Percentiles rank a stretch among this genome's conserved stretches.
phyloP scores from a whole-genome alignment of 352 stramenopile genomes.

The Globisporangium splendens region DNA sequence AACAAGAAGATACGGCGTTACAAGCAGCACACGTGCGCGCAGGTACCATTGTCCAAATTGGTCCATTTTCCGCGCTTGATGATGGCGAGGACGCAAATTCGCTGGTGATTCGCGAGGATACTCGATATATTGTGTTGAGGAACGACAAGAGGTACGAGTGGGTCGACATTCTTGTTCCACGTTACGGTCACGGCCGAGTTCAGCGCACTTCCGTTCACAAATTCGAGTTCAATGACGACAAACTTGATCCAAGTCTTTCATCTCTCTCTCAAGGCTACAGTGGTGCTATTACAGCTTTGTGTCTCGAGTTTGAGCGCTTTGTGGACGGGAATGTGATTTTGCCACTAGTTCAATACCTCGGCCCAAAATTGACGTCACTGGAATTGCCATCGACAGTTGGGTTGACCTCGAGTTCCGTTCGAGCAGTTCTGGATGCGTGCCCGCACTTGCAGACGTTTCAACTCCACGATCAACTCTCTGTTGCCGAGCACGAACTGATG shows the following conservation, averaged over 20 bases:
- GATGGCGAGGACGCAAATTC: background rate
- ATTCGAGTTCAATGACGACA: background rate
- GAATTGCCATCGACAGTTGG: background rate
- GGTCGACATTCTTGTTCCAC: conserved; percentile 7
- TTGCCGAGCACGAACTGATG: background rate
- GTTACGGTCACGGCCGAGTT: conserved; percentile 5
- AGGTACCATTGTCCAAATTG: background rate
- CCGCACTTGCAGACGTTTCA: background rate
- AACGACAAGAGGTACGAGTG: background rate
- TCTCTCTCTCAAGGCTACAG: conserved; percentile 4
- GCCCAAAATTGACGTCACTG: conserved; percentile 3
- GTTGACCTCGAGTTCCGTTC: background rate
- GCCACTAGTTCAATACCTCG: conserved; percentile 10
- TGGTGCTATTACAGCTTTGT: conserved; percentile 8
- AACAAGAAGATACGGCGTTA: background rate
- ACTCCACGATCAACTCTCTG: background rate
- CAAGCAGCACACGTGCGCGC: background rate
- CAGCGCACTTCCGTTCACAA: conserved; percentile 4
- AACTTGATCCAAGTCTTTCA: background rate
- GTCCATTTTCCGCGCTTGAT: background rate
- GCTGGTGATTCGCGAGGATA: conserved; percentile 6
- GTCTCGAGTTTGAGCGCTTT: background rate
- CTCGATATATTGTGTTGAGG: background rate
- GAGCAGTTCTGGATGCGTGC: conserved; percentile 6
- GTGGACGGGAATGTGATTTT: conserved; percentile 1